These are phyloP conservation scores for Excoecaria agallocha DNA, from an alignment of 345 rosid genomes.

Conservation along the genomic window DNA sequence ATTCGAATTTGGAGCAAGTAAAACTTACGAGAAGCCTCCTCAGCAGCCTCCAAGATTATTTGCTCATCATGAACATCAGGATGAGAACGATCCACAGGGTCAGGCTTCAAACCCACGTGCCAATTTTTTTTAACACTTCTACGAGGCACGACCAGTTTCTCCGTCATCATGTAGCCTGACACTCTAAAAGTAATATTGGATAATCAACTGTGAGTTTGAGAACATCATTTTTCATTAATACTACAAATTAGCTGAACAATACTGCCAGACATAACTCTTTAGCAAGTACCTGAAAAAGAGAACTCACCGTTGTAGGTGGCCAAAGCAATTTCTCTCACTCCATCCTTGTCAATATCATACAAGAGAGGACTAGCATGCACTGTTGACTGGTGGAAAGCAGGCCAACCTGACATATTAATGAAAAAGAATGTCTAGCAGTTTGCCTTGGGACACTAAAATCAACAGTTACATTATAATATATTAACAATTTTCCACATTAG, in stretches of 20 bases:
- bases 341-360: constrained; percentile 94
- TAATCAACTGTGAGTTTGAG: background rate
- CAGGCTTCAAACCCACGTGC: constrained; percentile 80
- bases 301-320: constrained; percentile 98
- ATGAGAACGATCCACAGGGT: constrained; percentile 92
- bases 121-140: constrained; percentile 83
- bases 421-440: background rate
- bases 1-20: constrained; percentile 14
- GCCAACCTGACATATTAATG: constrained; percentile 73
- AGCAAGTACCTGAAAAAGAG: constrained; percentile 78
- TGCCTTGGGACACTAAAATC: constrained; percentile 1
- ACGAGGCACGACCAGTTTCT: constrained; percentile 88
- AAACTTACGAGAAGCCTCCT: constrained; percentile 56
- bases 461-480: background rate
- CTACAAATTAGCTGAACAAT: constrained; percentile 4
- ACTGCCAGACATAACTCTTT: constrained; percentile 2
- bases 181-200: constrained; percentile 49
- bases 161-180: constrained; percentile 95
- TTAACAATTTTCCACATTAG: background rate
- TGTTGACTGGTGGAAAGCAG: constrained; percentile 96
- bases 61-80: constrained; percentile 83
- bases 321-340: constrained; percentile 88
- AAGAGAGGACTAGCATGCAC: constrained; percentile 97
- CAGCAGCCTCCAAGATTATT: constrained; percentile 63
- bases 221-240: background rate